These are phyloP conservation scores for Malus hybrid DNA, from an alignment of 331 rosid genomes.

Conservation along the genomic window DNA sequence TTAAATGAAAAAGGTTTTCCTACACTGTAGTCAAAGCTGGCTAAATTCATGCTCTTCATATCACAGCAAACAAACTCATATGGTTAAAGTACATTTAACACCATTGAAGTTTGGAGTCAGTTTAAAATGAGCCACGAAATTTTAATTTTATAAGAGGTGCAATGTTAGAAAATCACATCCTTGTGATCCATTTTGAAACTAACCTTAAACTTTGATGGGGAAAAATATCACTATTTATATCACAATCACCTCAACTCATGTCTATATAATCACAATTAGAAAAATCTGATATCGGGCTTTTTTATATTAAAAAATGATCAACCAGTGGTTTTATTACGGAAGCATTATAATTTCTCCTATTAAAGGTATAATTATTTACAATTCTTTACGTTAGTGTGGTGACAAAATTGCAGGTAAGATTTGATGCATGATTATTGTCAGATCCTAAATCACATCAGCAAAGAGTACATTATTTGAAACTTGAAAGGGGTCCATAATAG, in stretches of 20 bases:
- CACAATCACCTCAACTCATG: not conserved
- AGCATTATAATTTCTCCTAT: no score
- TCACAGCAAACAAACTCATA: not conserved
- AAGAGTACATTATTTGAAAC: not conserved
- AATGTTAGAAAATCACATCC: no score
- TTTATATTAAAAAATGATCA: no score
- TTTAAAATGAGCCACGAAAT: no score
- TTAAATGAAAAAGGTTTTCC: constrained; percentile 17
- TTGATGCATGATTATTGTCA: not conserved
- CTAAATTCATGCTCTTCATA: not conserved
- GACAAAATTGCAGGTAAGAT: constrained; percentile 28
- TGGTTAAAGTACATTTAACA: no score
- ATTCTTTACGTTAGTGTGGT: not conserved
- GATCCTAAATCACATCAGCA: constrained; percentile 19
- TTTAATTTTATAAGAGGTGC: no score
- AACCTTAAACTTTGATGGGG: no score
- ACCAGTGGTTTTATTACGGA: no score
- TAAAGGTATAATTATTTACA: no score
- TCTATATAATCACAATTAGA: not conserved
- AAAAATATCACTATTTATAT: no score
- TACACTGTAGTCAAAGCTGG: not conserved
- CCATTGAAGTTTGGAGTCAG: no score
- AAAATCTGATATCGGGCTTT: not conserved
- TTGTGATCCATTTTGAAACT: no score
- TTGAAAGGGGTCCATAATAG: constrained; percentile 13